Evolutionary conservation across 257 asterid genomes (phyloP).

Genomic region (Penstemon barbatus): DNA sequence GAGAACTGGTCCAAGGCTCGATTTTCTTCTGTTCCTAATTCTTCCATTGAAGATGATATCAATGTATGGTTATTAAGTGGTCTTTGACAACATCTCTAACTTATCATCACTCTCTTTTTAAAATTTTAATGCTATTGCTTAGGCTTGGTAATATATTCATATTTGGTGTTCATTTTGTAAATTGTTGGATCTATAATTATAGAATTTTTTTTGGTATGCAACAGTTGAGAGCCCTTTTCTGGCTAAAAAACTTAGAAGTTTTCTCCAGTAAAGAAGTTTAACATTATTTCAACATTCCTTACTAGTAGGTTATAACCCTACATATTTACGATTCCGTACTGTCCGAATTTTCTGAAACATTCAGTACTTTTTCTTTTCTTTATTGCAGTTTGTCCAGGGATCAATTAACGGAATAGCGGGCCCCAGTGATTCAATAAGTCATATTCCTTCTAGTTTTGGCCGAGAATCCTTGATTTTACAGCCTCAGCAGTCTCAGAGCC

Average conservation of each 20-base stretch:
- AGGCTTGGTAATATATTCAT: neutral
- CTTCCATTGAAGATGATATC: conserved; percentile 42
- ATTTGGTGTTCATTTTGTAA: neutral
- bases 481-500: conserved; percentile 47
- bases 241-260: neutral
- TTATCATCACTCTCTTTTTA: conserved; percentile 10
- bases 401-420: conserved; percentile 37
- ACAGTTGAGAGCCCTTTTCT: neutral
- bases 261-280: neutral
- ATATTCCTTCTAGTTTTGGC: neutral
- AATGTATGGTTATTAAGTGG: conserved; percentile 26
- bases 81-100: neutral
- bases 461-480: conserved; percentile 44
- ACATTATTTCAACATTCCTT: neutral
- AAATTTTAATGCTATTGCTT: conserved; percentile 7
- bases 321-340: neutral
- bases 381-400: conserved; percentile 57
- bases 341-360: conserved; percentile 2
- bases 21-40: conserved; percentile 36
- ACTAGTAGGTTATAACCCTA: conserved; percentile 7
- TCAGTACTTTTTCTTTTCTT: conserved; percentile 20
- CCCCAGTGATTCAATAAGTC: conserved; percentile 6
- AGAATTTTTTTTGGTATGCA: neutral
- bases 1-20: conserved; percentile 42
- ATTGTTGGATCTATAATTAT: neutral